Conservation (phyloP, 768 basidiomycete genomes). For the Cyathus striatus region DNA sequence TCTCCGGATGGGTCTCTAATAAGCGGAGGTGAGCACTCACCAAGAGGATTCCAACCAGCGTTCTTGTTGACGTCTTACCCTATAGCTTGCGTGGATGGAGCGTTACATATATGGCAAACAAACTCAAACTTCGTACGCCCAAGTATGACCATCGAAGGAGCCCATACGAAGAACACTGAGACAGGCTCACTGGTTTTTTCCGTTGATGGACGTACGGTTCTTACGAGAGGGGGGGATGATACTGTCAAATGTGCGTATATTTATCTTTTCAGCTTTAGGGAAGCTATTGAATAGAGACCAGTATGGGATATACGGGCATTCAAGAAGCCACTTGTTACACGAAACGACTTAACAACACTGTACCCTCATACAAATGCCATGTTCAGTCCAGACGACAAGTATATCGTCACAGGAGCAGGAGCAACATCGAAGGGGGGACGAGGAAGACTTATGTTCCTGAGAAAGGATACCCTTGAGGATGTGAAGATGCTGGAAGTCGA, state of each 20-base stretch:
- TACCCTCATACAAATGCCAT: conserved; percentile 93
- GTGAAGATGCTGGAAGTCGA: conserved; percentile 65
- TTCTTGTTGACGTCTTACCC: conserved; percentile 4
- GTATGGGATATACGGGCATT: conserved; percentile 95
- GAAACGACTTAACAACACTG: conserved; percentile 59
- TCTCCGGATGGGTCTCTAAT: conserved; percentile 88
- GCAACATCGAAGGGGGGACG: conserved; percentile 59
- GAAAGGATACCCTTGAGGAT: conserved; percentile 63
- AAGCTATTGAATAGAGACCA: conserved; percentile 40
- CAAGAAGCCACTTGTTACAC: conserved; percentile 80
- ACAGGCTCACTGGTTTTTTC: conserved; percentile 87
- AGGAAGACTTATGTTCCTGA: conserved; percentile 72
- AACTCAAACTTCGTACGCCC: conserved; percentile 92
- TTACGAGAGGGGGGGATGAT: conserved; percentile 91
- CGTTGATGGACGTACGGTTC: conserved; percentile 77
- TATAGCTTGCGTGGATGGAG: conserved; percentile 85
- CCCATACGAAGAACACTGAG: conserved; percentile 82
- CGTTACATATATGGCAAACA: conserved; percentile 90
- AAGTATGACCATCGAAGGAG: conserved; percentile 78
- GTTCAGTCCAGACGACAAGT: conserved; percentile 93
- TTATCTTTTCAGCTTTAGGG: conserved; percentile 5
- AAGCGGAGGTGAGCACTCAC: conserved; percentile 62
- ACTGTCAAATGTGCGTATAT: conserved; percentile 83
- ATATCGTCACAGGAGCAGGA: conserved; percentile 80
- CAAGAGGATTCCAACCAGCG: conserved; percentile 3